Conservation (phyloP, 139 green algal genomes). For the Chlorella sp. region DNA sequence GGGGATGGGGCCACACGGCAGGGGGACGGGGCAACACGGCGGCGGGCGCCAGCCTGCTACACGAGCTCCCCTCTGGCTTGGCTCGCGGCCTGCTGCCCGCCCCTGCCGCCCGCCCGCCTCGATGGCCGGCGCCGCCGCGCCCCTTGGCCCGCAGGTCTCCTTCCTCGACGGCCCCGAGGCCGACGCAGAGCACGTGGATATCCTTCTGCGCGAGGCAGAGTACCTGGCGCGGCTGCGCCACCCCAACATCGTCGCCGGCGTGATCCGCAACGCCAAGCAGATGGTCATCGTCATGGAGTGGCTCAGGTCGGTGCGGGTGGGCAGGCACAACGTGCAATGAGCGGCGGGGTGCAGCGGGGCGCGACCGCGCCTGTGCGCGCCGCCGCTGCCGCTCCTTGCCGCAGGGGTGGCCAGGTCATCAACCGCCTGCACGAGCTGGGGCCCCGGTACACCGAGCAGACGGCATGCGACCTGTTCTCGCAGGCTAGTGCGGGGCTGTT, state of each 20-base stretch:
- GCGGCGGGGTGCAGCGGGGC: neutral
- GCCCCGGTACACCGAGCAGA: constrained; percentile 49
- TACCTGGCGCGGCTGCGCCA: constrained; percentile 44
- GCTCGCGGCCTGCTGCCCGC: too few species aligned
- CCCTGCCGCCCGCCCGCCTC: too few species aligned
- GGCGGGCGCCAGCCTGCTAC: too few species aligned
- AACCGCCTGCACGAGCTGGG: constrained; percentile 48
- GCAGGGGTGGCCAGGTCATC: constrained; percentile 43
- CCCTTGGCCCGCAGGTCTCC: too few species aligned
- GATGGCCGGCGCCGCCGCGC: too few species aligned
- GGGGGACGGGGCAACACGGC: too few species aligned
- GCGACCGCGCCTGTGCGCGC: too few species aligned
- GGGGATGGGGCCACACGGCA: too few species aligned
- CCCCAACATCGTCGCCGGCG: constrained; percentile 74
- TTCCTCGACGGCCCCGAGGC: constrained; percentile 44
- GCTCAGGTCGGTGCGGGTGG: constrained; percentile 24
- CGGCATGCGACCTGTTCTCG: constrained; percentile 44
- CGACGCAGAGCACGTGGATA: constrained; percentile 20
- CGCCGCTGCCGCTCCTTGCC: neutral
- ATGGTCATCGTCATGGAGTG: constrained; percentile 59
- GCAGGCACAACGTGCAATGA: neutral
- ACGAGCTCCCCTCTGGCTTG: too few species aligned
- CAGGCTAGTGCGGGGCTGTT: too few species aligned
- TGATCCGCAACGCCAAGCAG: constrained; percentile 39
- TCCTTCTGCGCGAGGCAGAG: constrained; percentile 7